phyloP scores from a whole-genome alignment of 371 early-diverging fungal genomes.

The Coemansia sp. region DNA sequence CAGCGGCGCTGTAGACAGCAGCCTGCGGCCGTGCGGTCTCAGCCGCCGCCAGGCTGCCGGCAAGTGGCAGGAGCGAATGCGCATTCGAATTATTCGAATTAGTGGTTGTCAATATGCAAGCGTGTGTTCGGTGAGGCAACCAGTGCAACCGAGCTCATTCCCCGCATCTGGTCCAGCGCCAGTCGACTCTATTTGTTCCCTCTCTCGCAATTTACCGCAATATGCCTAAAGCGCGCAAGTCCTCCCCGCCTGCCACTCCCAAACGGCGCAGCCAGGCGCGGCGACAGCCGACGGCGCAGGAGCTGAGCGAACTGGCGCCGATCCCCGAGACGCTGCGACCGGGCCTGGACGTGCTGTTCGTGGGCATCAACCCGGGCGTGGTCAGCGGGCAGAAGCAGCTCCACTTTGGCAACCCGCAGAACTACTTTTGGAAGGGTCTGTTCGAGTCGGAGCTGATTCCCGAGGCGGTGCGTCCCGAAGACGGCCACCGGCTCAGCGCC shows the following conservation, averaged over 20 bases:
- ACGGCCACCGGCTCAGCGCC: constrained; percentile 58
- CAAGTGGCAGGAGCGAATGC: too few species aligned
- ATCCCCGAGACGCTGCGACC: constrained; percentile 63
- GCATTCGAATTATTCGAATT: too few species aligned
- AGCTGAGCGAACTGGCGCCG: constrained; percentile 39
- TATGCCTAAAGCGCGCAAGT: not conserved
- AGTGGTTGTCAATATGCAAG: too few species aligned
- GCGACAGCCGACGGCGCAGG: not conserved
- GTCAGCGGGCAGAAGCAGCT: constrained; percentile 60
- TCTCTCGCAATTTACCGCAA: not conserved
- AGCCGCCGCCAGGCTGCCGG: not conserved
- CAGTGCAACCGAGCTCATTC: too few species aligned
- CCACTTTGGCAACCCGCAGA: constrained; percentile 72
- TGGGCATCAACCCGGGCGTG: constrained; percentile 78
- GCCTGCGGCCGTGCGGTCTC: not conserved
- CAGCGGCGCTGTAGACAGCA: not conserved
- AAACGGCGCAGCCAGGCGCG: not conserved
- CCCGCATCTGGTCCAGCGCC: too few species aligned
- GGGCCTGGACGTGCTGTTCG: constrained; percentile 70
- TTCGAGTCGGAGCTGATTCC: constrained; percentile 59
- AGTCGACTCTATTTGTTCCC: too few species aligned
- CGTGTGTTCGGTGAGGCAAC: too few species aligned
- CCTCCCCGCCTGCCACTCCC: not conserved
- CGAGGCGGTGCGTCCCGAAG: constrained; percentile 52
- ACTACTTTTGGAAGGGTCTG: constrained; percentile 78